phyloP scores from a whole-genome alignment of 2,329 filamentous ascomycete genomes.

The Drechslera avenae region DNA sequence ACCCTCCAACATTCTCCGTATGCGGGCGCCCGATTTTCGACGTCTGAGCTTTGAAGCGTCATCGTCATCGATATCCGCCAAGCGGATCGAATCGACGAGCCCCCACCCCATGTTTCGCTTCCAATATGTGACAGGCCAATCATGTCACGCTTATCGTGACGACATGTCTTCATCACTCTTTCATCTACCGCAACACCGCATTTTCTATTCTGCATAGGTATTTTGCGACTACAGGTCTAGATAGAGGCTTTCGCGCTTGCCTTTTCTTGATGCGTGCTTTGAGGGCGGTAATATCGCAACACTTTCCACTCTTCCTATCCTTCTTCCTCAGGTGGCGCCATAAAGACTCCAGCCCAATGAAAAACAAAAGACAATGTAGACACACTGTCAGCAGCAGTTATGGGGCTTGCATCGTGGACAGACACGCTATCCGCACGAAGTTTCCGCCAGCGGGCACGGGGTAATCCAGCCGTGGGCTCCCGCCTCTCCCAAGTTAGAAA shows the following conservation, averaged over 20 bases:
- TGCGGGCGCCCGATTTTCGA: constrained; percentile 9
- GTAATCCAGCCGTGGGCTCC: too few species aligned
- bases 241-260: too few species aligned
- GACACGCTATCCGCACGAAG: too few species aligned
- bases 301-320: neutral
- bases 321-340: neutral
- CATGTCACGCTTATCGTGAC: neutral
- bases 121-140: neutral
- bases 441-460: too few species aligned
- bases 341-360: neutral
- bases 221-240: too few species aligned
- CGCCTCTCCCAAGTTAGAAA: too few species aligned
- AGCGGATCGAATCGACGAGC: constrained; percentile 1
- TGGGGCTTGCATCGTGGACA: too few species aligned
- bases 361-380: neutral
- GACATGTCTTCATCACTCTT: neutral
- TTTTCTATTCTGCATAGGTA: too few species aligned
- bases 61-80: constrained; percentile 19
- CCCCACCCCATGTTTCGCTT: neutral
- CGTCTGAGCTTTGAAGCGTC: constrained; percentile 11
- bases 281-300: too few species aligned
- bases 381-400: neutral
- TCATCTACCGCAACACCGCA: too few species aligned
- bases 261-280: too few species aligned
- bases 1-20: constrained; percentile 1